Conservation (phyloP, 2,329 filamentous ascomycete genomes). For the Diaporthe nobilis region DNA sequence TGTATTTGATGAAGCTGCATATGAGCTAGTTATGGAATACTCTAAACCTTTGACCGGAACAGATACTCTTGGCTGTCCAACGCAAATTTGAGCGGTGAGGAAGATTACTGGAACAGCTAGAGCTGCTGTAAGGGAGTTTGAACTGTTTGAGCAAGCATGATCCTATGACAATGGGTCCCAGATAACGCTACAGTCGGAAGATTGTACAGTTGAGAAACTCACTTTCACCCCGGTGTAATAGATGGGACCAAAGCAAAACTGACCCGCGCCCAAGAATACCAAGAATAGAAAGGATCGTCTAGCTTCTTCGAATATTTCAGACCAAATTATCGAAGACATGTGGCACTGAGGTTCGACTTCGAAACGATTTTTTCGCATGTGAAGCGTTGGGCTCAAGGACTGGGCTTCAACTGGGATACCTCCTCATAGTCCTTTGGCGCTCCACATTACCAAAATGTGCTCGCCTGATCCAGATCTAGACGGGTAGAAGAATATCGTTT, state of each 20-base stretch:
- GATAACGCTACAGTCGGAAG: background rate
- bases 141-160: too few species aligned
- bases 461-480: too few species aligned
- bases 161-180: background rate
- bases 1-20: too few species aligned
- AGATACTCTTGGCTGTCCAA: background rate
- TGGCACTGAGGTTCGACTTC: background rate
- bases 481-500: background rate
- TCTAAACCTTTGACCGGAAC: too few species aligned
- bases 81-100: too few species aligned
- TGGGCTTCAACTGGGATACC: background rate
- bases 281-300: background rate
- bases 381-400: background rate
- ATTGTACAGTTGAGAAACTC: background rate
- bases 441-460: rapidly evolving
- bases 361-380: background rate
- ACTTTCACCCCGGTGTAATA: background rate
- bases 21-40: too few species aligned
- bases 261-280: background rate
- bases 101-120: background rate
- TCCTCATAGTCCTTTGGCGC: background rate
- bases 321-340: background rate
- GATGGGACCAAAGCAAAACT: background rate
- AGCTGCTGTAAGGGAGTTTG: background rate
- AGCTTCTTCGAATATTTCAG: background rate